Evolutionary conservation across 2,329 filamentous ascomycete species (phyloP).

Genomic region (Capronia epimyces): DNA sequence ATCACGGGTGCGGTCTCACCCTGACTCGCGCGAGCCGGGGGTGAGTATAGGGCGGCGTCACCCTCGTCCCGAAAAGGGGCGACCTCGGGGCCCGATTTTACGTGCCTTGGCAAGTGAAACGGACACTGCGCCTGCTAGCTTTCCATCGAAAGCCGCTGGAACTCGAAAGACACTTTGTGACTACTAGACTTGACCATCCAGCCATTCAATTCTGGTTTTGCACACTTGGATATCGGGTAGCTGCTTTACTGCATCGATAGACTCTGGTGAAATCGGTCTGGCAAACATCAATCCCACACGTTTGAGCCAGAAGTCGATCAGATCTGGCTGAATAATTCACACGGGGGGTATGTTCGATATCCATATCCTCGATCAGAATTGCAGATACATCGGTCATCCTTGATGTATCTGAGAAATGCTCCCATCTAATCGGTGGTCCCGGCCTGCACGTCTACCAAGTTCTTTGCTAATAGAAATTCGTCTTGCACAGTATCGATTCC

Average conservation of each 20-base stretch:
- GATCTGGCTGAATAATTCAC: constrained; percentile 23
- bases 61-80: not conserved
- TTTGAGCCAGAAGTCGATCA: constrained; percentile 1
- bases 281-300: not conserved
- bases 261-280: not conserved
- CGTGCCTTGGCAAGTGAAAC: constrained; percentile 8
- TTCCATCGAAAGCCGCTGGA: not conserved
- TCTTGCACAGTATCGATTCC: not conserved
- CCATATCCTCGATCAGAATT: constrained; percentile 5
- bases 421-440: not conserved
- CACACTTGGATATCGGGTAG: not conserved
- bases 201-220: not conserved
- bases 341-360: constrained; percentile 15
- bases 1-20: too few relatives aligned
- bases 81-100: not conserved
- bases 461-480: not conserved
- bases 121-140: constrained; percentile 6
- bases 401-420: not conserved
- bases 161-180: not conserved
- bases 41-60: not conserved
- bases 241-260: not conserved
- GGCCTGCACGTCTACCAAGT: not conserved
- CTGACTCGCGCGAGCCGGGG: not conserved
- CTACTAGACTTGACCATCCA: not conserved
- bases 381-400: not conserved